Percentiles rank a stretch among this genome's conserved stretches.
These are phyloP conservation scores for Physcomitrium patens DNA, from an alignment of 225 moss, liverwort and hornwort genomes.

Conservation along the genomic window DNA sequence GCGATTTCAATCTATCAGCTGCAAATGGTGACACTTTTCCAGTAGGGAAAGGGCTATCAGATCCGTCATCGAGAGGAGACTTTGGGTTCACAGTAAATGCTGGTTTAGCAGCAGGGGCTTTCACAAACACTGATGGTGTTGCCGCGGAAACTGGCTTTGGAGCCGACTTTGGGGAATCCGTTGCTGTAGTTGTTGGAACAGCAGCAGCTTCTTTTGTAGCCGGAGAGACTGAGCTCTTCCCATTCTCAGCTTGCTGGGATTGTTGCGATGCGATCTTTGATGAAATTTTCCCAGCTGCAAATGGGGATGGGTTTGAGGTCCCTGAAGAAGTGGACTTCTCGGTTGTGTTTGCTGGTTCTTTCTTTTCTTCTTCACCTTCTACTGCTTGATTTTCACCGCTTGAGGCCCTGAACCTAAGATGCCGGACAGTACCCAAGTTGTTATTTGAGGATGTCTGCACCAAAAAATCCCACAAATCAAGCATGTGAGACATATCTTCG, in stretches of 20 bases:
- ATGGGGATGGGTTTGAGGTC: conserved; percentile 56
- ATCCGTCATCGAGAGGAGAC: conserved; percentile 56
- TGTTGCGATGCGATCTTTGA: conserved; percentile 73
- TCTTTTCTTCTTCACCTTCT: conserved; percentile 51
- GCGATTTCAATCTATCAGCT: conserved; percentile 66
- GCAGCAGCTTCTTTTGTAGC: conserved; percentile 28
- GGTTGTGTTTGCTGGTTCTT: conserved; percentile 29
- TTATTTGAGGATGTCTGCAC: no score
- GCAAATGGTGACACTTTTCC: conserved; percentile 65
- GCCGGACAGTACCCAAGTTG: conserved; percentile 4
- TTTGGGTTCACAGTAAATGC: conserved; percentile 50
- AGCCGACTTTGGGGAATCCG: conserved; percentile 25
- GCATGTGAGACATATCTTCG: no score
- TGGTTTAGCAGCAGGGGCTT: conserved; percentile 39
- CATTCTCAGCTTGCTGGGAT: conserved; percentile 40
- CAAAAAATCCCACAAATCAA: no score
- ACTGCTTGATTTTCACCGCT: conserved; percentile 45
- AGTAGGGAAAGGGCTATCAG: conserved; percentile 56
- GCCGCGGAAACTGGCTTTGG: conserved; percentile 35
- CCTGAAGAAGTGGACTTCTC: conserved; percentile 30
- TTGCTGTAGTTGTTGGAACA: conserved; percentile 30
- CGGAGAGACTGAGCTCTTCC: conserved; percentile 34
- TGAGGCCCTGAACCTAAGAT: conserved; percentile 33
- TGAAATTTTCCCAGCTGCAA: conserved; percentile 78
- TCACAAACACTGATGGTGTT: conserved; percentile 46